Evolutionary conservation across 495 filamentous ascomycete genomes (phyloP).

Genomic region (Aspergillus wentii): DNA sequence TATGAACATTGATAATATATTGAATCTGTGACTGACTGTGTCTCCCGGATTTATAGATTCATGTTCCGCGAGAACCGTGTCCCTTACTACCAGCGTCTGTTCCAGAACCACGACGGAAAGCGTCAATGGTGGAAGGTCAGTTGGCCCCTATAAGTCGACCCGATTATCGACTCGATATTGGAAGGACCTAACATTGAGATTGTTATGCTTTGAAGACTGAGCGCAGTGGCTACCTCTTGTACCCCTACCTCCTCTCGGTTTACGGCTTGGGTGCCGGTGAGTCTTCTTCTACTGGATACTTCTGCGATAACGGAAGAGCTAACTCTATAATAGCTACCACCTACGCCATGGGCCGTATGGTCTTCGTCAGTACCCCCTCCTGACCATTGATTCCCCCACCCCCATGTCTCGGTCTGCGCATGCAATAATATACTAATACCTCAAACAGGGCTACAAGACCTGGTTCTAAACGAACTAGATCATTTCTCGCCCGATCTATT

Average conservation of each 20-base stretch:
- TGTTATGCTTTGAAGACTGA: constrained; percentile 42
- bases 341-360: constrained; percentile 53
- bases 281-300: constrained; percentile 41
- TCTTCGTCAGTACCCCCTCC: constrained; percentile 40
- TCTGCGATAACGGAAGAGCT: constrained; percentile 8
- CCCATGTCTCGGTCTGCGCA: constrained; percentile 1
- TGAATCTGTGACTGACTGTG: constrained; percentile 4
- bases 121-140: constrained; percentile 86
- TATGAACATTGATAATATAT: constrained; percentile 1
- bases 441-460: constrained; percentile 73
- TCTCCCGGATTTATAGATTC: constrained; percentile 51
- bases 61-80: constrained; percentile 84
- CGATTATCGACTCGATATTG: neutral
- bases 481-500: constrained; percentile 7
- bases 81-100: constrained; percentile 74
- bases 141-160: constrained; percentile 13
- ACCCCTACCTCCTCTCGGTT: constrained; percentile 69
- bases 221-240: constrained; percentile 60
- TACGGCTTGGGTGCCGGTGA: constrained; percentile 51
- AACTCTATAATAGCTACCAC: constrained; percentile 42
- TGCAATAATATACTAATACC: constrained; percentile 21
- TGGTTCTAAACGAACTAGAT: constrained; percentile 69
- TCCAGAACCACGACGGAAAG: constrained; percentile 75
- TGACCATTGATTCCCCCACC: neutral
- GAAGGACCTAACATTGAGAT: constrained; percentile 9